Percentiles rank a stretch among this genome's conserved stretches.
These are phyloP conservation scores for Datura wrightii DNA, from an alignment of 257 asterid species.

Conservation along the genomic window DNA sequence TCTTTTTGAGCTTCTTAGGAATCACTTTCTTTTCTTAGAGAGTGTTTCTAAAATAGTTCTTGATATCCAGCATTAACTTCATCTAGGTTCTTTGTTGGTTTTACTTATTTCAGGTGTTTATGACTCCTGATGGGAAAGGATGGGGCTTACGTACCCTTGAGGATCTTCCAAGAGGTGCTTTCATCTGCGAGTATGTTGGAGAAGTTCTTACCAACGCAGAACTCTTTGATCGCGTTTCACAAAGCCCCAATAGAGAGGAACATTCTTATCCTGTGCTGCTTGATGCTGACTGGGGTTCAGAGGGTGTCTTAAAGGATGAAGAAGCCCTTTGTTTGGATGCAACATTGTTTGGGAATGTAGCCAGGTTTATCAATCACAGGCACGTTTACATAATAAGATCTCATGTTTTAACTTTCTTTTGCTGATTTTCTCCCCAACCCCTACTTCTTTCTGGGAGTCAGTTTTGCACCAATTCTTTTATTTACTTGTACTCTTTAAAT, in stretches of 20 bases:
- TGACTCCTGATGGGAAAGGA: constrained; percentile 84
- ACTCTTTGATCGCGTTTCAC: constrained; percentile 44
- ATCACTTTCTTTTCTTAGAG: constrained; percentile 2
- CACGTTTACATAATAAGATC: constrained; percentile 28
- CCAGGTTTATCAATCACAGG: constrained; percentile 61
- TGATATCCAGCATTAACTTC: not conserved
- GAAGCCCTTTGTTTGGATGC: constrained; percentile 62
- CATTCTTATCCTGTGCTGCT: constrained; percentile 56
- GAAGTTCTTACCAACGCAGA: constrained; percentile 54
- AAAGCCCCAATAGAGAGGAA: constrained; percentile 36
- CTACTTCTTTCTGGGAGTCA: constrained; percentile 25
- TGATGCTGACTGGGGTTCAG: constrained; percentile 61
- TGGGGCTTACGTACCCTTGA: constrained; percentile 98
- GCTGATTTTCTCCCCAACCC: not conserved
- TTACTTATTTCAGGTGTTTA: constrained; percentile 66
- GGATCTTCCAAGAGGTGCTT: constrained; percentile 95
- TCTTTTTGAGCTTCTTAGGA: constrained; percentile 22
- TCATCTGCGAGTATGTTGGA: constrained; percentile 71
- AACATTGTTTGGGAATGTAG: constrained; percentile 53
- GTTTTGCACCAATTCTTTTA: not conserved
- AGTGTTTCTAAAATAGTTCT: not conserved
- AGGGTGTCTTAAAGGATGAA: constrained; percentile 50
- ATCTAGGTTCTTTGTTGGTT: constrained; percentile 31
- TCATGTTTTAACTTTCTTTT: constrained; percentile 21
- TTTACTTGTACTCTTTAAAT: constrained; percentile 1